Conservation (phyloP, 805 yeast genomes). For the Candida dendrica region DNA sequence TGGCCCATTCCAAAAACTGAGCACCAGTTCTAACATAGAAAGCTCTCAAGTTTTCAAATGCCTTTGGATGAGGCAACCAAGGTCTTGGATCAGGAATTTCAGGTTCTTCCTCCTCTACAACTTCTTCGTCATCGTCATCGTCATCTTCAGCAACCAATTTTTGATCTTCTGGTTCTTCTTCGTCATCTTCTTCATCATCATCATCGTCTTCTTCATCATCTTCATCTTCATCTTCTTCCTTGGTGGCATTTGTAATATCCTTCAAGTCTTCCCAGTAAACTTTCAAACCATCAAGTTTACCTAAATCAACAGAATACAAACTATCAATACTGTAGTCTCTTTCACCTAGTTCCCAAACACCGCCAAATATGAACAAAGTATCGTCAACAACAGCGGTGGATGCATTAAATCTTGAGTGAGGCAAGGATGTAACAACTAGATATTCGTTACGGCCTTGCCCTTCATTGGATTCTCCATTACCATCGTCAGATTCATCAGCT, state of each 20-base stretch:
- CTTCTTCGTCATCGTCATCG: conserved; percentile 66
- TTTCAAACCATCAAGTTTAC: conserved; percentile 79
- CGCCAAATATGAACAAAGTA: conserved; percentile 77
- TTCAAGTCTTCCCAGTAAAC: conserved; percentile 84
- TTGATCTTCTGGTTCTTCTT: conserved; percentile 35
- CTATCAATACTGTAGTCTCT: conserved; percentile 80
- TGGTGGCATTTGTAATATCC: conserved; percentile 41
- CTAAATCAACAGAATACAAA: conserved; percentile 78
- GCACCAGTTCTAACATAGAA: conserved; percentile 86
- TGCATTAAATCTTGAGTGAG: conserved; percentile 87
- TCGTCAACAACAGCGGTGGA: conserved; percentile 82
- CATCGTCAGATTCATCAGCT: neutral
- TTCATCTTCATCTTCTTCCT: conserved; percentile 48
- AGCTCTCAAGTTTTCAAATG: conserved; percentile 77
- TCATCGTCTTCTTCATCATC: conserved; percentile 60
- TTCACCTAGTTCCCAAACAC: conserved; percentile 85
- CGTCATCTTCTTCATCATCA: conserved; percentile 66
- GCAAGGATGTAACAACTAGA: conserved; percentile 54
- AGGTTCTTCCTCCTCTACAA: conserved; percentile 50
- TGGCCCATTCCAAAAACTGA: conserved; percentile 86
- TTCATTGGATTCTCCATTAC: conserved; percentile 6
- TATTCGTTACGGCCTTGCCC: conserved; percentile 5
- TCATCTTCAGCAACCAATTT: conserved; percentile 31
- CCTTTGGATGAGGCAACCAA: conserved; percentile 95
- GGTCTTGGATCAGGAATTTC: conserved; percentile 89